phyloP scores from a whole-genome alignment of 23 red algal genomes.

The Agarophyton chilense region DNA sequence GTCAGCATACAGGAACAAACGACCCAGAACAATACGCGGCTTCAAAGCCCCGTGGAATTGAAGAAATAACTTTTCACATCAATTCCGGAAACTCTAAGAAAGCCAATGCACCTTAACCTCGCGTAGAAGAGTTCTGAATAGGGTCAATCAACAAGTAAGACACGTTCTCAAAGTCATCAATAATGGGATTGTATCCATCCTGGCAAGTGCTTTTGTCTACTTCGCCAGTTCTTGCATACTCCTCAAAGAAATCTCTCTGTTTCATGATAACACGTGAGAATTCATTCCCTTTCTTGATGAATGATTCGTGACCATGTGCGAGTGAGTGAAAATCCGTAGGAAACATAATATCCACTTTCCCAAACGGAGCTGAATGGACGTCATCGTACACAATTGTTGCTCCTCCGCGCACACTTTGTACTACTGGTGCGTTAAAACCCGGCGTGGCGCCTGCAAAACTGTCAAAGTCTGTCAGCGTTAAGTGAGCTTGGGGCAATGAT shows the following conservation, averaged over 20 bases:
- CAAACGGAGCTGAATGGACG: slow-evolving; percentile 55
- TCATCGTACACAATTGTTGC: slow-evolving; percentile 55
- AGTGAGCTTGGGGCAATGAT: slow-evolving; percentile 24
- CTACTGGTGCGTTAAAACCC: slow-evolving; percentile 68
- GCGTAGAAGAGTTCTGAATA: background rate
- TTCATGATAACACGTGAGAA: slow-evolving; percentile 19
- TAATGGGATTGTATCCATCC: slow-evolving; percentile 83
- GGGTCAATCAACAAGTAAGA: slow-evolving; percentile 45
- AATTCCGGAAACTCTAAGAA: too few species aligned
- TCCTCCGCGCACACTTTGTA: slow-evolving; percentile 65
- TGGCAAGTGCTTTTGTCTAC: slow-evolving; percentile 11
- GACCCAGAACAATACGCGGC: background rate
- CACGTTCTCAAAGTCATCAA: slow-evolving; percentile 79
- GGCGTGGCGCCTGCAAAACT: slow-evolving; percentile 58
- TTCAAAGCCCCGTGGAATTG: background rate
- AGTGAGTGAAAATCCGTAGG: slow-evolving; percentile 75
- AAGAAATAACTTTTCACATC: background rate
- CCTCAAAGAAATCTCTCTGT: slow-evolving; percentile 63
- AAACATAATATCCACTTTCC: slow-evolving; percentile 82
- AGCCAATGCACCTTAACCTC: too few species aligned
- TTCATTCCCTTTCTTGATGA: background rate
- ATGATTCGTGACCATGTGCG: background rate
- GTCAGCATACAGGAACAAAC: background rate
- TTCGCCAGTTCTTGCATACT: background rate
- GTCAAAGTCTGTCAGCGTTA: slow-evolving; percentile 78